These are phyloP conservation scores for Globisporangium takayamanum DNA, from an alignment of 352 stramenopile genomes.

Conservation along the genomic window DNA sequence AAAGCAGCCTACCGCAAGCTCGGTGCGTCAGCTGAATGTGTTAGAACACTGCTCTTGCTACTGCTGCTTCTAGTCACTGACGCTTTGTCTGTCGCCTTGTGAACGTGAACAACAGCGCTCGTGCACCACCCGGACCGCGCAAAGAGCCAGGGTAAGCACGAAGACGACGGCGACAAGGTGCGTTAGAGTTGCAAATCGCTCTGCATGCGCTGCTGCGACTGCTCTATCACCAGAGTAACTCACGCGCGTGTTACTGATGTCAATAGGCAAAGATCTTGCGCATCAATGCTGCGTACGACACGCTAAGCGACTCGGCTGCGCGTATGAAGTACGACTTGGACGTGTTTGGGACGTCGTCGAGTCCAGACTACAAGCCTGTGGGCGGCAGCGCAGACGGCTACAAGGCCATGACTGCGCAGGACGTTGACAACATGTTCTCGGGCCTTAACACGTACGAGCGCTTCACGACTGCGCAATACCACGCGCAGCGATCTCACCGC, in stretches of 20 bases:
- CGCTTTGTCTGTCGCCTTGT: not conserved
- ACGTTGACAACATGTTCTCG: slow-evolving; percentile 73
- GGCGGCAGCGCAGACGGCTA: slow-evolving; percentile 26
- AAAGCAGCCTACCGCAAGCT: slow-evolving; percentile 73
- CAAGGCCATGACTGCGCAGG: slow-evolving; percentile 58
- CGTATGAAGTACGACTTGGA: slow-evolving; percentile 70
- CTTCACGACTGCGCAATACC: slow-evolving; percentile 74
- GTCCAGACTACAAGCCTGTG: slow-evolving; percentile 17
- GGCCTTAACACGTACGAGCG: slow-evolving; percentile 66
- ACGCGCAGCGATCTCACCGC: slow-evolving; percentile 42
- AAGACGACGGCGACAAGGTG: slow-evolving; percentile 26
- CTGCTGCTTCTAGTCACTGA: not conserved
- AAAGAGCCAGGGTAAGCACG: slow-evolving; percentile 20
- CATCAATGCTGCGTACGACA: slow-evolving; percentile 74
- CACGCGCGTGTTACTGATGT: not conserved
- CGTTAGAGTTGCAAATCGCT: not conserved
- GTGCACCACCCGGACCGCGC: slow-evolving; percentile 68
- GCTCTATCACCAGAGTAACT: not conserved
- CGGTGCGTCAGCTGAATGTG: slow-evolving; percentile 24
- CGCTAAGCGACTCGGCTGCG: slow-evolving; percentile 36
- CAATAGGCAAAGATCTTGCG: slow-evolving; percentile 36
- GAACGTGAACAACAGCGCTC: slow-evolving; percentile 28
- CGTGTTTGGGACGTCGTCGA: slow-evolving; percentile 51
- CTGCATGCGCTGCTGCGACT: too few species aligned
- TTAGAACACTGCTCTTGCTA: not conserved